Evolutionary conservation across 2,329 filamentous ascomycete species (phyloP).

Genomic region (Conoideocrella luteorostrata): DNA sequence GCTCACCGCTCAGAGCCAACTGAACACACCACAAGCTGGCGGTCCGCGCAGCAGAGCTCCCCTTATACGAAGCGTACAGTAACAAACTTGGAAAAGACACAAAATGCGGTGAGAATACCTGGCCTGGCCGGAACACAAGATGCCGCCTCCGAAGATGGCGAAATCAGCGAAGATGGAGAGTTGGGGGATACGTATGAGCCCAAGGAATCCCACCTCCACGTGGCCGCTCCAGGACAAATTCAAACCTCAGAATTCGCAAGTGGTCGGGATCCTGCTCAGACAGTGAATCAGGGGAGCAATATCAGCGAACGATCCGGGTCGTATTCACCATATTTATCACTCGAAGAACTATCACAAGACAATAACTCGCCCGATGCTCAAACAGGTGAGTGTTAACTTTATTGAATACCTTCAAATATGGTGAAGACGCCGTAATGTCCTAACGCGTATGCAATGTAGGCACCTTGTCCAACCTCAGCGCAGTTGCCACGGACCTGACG

Average conservation of each 20-base stretch:
- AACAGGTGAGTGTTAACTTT: background rate
- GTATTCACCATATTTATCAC: slow-evolving; percentile 47
- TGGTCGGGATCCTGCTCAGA: too few species aligned
- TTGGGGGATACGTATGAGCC: slow-evolving; percentile 52
- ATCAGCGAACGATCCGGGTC: slow-evolving; percentile 41
- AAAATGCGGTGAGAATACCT: slow-evolving; percentile 4
- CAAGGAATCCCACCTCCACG: slow-evolving; percentile 6
- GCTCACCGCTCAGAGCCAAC: slow-evolving; percentile 14
- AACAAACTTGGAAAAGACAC: background rate
- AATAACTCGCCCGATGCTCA: background rate
- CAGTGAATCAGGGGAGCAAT: background rate
- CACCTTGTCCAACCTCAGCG: too few species aligned
- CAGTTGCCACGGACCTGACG: too few species aligned
- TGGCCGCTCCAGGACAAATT: background rate
- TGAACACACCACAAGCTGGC: background rate
- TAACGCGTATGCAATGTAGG: too few species aligned
- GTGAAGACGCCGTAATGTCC: too few species aligned
- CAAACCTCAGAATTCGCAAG: background rate
- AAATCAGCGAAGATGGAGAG: slow-evolving; percentile 62
- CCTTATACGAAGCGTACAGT: background rate
- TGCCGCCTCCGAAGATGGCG: slow-evolving; percentile 58
- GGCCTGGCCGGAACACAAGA: slow-evolving; percentile 5
- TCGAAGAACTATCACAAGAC: slow-evolving; percentile 32
- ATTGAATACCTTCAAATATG: background rate
- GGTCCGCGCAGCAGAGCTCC: background rate